These are phyloP conservation scores for Aurifilum marmelostoma DNA, from an alignment of 2,329 filamentous ascomycete species.

Conservation along the genomic window DNA sequence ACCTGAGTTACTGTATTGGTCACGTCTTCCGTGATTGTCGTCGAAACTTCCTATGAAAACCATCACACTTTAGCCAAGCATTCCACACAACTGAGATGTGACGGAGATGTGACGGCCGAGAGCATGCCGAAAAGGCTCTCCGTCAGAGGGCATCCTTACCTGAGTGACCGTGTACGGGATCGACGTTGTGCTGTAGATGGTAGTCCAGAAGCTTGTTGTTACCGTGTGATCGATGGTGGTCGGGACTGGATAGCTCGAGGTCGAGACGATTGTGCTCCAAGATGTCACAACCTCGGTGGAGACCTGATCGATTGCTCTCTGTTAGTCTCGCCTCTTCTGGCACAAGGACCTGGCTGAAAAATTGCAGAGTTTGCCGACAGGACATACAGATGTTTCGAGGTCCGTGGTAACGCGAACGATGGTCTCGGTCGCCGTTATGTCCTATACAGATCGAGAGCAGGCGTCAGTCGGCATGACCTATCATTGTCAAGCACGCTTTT, in stretches of 20 bases:
- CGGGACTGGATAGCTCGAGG: constrained; percentile 7
- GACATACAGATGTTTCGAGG: not conserved
- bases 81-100: not conserved
- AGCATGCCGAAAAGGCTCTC: too few species aligned
- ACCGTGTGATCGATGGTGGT: constrained; percentile 8
- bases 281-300: constrained; percentile 4
- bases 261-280: not conserved
- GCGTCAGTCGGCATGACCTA: not conserved
- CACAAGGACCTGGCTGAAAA: not conserved
- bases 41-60: not conserved
- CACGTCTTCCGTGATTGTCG: not conserved
- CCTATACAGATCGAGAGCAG: not conserved
- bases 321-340: not conserved
- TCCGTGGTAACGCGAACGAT: not conserved
- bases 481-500: not conserved
- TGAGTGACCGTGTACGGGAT: constrained; percentile 6
- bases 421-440: constrained; percentile 1
- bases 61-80: not conserved
- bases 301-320: not conserved
- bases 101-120: too few species aligned
- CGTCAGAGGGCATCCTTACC: not conserved
- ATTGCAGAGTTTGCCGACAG: not conserved
- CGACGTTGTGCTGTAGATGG: not conserved
- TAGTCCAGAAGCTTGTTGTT: not conserved
- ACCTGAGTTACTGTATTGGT: not conserved